Base-by-base conservation (phyloP, 2,329 filamentous ascomycete genomes). In the Tolypocladium paradoxum region DNA sequence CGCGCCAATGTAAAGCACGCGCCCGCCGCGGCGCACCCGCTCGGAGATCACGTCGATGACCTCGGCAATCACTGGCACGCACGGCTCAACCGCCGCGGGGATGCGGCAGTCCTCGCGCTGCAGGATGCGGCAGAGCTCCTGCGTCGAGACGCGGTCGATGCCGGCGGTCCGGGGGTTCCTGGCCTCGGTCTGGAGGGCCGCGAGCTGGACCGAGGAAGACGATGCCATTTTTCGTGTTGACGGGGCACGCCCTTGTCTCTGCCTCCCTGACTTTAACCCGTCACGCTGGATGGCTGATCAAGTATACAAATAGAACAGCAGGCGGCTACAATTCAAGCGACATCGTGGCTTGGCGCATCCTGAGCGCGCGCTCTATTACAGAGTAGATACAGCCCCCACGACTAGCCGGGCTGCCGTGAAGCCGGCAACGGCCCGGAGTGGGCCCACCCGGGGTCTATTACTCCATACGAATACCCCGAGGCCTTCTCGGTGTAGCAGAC, bases 1-100 rank as follows among this genome's bases (percentile, higher is more conserved):
- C 3, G 71, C 72, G 11, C 71, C 71, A n/a, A 54, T 54, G 50
- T 54, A 52, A n/a, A 70, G 56, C 7, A 60, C 52, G 12, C 57
- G 54, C 6, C 58, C 57, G 46, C 58, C 58, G 31, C 27, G 46
- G 7, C 51, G 47, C 18, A 60, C 50, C 24, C 55, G 53, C n/a
- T 54, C 55, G 8, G 52, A 20, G 33, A 60, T 49, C 22, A 51
- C 36, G 33, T 58, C 57, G 38, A 60, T 57, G n/a, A 52, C 50
- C 6, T 37, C 40, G 2, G 58, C 58, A 33, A 60, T 55, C 12
- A 46, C 47, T 34, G 55, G 53, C 14, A 60, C 50, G 27, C 58
- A 60, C 16, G 53, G 57, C 50, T 58, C 55, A 29, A 60, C 53
- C 27, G 58, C 55, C 6, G 46, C 49, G 16, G 57, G 52, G 11